Conservation (phyloP, 2,329 filamentous ascomycete species). For the Pyricularia sp. region DNA sequence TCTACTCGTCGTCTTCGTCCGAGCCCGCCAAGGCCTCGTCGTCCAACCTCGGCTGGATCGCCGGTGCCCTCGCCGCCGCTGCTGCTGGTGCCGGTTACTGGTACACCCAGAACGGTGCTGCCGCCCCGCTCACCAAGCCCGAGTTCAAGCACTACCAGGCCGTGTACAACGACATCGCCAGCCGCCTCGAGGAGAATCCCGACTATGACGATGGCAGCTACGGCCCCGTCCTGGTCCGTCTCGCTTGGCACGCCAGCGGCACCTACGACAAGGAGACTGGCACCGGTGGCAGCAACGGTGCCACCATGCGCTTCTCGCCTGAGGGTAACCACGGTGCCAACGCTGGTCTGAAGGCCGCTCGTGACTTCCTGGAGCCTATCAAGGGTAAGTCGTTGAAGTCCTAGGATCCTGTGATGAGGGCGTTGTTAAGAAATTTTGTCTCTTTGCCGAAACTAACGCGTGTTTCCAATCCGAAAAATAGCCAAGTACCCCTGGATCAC, state of each 20-base stretch:
- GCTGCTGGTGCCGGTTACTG: conserved; percentile 59
- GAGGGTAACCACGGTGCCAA: conserved; percentile 91
- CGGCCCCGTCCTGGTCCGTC: conserved; percentile 78
- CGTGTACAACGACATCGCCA: conserved; percentile 83
- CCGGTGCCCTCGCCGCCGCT: conserved; percentile 44
- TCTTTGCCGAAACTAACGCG: conserved; percentile 10
- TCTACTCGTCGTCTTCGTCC: conserved; percentile 64
- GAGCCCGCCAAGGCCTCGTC: conserved; percentile 36
- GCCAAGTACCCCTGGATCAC: conserved; percentile 88
- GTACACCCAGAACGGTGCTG: conserved; percentile 47
- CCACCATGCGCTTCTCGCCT: conserved; percentile 91
- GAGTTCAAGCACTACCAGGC: conserved; percentile 87
- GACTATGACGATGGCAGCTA: conserved; percentile 97
- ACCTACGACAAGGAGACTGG: conserved; percentile 83
- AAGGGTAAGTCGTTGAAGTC: conserved; percentile 52
- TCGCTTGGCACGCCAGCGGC: conserved; percentile 90
- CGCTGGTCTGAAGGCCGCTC: conserved; percentile 75
- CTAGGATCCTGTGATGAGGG: background rate
- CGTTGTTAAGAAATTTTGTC: background rate
- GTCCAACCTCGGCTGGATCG: conserved; percentile 41
- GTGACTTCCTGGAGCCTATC: conserved; percentile 87
- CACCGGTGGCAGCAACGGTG: conserved; percentile 91
- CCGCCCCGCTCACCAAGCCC: conserved; percentile 54
- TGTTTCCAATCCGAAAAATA: conserved; percentile 17
- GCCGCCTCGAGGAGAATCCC: conserved; percentile 74